phyloP scores from a whole-genome alignment of 306 rosid species.

The Aeschynomene evenia region DNA sequence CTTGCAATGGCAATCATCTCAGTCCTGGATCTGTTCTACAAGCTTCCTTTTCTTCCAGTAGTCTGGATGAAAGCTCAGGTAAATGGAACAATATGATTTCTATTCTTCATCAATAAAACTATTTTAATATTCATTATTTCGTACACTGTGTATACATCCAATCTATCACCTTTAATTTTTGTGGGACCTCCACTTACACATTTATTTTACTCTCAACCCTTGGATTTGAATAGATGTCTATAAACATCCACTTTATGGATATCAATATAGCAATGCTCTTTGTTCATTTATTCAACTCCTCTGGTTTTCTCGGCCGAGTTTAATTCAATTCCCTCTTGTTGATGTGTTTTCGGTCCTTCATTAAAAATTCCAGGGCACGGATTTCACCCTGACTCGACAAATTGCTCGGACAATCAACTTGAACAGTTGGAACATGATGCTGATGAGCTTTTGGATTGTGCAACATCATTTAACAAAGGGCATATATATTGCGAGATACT shows the following conservation, averaged over 20 bases:
- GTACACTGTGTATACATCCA: no score
- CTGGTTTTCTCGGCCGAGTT: not conserved
- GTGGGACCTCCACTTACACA: no score
- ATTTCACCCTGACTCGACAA: constrained; percentile 46
- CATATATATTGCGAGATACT: constrained; percentile 33
- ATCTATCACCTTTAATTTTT: no score
- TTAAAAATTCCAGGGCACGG: constrained; percentile 50
- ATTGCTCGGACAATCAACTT: constrained; percentile 39
- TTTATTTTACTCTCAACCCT: no score
- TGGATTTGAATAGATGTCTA: no score
- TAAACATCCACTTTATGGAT: no score
- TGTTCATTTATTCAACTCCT: not conserved
- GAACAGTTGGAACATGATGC: constrained; percentile 31
- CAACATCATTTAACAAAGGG: constrained; percentile 46
- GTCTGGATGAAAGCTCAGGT: constrained; percentile 89
- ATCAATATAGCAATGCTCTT: not conserved
- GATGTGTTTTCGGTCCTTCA: constrained; percentile 25
- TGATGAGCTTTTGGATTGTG: constrained; percentile 62
- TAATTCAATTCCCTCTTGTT: not conserved
- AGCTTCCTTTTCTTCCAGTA: constrained; percentile 89
- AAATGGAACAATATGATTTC: not conserved
- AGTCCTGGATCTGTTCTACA: constrained; percentile 94
- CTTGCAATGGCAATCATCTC: constrained; percentile 46
- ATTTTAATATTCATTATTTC: no score
- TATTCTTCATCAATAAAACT: not conserved